Evolutionary conservation across 2,329 filamentous ascomycete genomes (phyloP), one percentile per base, ranked within the genome.

Genomic region (Diaporthe citriasiana): DNA sequence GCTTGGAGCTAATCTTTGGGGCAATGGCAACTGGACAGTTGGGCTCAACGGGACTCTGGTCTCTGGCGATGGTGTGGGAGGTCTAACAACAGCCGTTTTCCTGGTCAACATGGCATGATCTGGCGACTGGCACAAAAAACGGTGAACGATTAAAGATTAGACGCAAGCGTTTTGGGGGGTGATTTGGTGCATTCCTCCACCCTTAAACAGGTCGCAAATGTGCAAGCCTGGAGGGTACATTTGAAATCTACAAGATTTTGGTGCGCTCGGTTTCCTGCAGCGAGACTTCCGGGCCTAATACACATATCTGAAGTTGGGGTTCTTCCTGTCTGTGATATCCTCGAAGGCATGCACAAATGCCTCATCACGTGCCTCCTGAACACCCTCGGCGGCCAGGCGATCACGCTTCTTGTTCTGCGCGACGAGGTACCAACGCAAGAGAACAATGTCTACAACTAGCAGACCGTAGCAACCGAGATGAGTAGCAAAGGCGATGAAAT

Each of bases 381-480:
- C 83, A n/a, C 84, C 83, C 17, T 83, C 81, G 0, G 81, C 83
- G 5, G 84, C 81, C 70, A 88, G 74, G 5, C 82, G 81, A 70
- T 91, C 89, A 73, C 90, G 89, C 80, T 85, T 88, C 79, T 85
- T 88, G 77, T 94, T 93, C 82, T 92, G 84, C 1, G 82, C 78
- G 10, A 78, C 82, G 22, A 93, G 85, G 74, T 92, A 87, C 82
- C 87, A 91, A 30, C 92, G 84, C 77, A 93, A 84, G 75, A 83
- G 86, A 3, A 90, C 69, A 27, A 93, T 87, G 6, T 90, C 86
- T 5, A 90, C 38, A 0, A 92, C 89, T 33, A 93, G 85, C 38
- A 89, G 82, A 0, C 85, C 83, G 80, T 94, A 94, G 82, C 93
- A 94, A 19, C 90, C 92, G 12, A 94, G 84, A 78, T 94, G 92